A percentile compares a stretch with the other conserved stretches of the same genome.
Evolutionary conservation across 257 asterid species (phyloP).

Genomic region (Nicotiana knightiana): DNA sequence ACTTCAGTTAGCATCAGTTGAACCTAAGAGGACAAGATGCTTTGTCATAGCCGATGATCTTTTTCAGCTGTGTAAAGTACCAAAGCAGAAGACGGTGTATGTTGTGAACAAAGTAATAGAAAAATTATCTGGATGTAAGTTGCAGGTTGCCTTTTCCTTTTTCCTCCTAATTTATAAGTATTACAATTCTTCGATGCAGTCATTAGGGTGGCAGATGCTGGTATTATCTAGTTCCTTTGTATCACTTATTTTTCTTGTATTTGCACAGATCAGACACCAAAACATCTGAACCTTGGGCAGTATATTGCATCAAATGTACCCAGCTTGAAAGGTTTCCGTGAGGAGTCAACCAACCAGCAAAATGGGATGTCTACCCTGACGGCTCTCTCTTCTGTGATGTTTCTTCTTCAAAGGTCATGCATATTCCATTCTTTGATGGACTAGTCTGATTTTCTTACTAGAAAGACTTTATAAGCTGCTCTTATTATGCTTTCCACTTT

Average conservation of each 20-base stretch:
- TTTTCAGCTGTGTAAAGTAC: slow-evolving; percentile 80
- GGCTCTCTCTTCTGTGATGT: slow-evolving; percentile 74
- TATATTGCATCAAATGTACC: slow-evolving; percentile 70
- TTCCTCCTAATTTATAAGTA: background rate
- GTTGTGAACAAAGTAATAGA: slow-evolving; percentile 61
- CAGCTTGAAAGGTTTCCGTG: slow-evolving; percentile 56
- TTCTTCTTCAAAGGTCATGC: slow-evolving; percentile 64
- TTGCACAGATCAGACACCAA: slow-evolving; percentile 57
- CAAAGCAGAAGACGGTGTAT: slow-evolving; percentile 57
- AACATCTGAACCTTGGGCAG: slow-evolving; percentile 56
- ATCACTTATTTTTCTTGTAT: slow-evolving; percentile 5
- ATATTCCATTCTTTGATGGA: background rate
- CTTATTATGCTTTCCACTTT: background rate
- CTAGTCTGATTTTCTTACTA: slow-evolving; percentile 1
- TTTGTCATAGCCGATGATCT: slow-evolving; percentile 91
- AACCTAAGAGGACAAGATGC: slow-evolving; percentile 60
- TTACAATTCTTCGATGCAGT: background rate
- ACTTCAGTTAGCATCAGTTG: slow-evolving; percentile 57
- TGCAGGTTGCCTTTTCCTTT: slow-evolving; percentile 4
- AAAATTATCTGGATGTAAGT: slow-evolving; percentile 71
- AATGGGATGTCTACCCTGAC: slow-evolving; percentile 53
- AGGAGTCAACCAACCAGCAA: slow-evolving; percentile 45
- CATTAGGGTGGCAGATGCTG: background rate
- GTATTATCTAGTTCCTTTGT: slow-evolving; percentile 5
- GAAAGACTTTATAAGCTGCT: background rate